Evolutionary conservation across 495 filamentous ascomycete genomes (phyloP).

Genomic region (Talaromyces liani): DNA sequence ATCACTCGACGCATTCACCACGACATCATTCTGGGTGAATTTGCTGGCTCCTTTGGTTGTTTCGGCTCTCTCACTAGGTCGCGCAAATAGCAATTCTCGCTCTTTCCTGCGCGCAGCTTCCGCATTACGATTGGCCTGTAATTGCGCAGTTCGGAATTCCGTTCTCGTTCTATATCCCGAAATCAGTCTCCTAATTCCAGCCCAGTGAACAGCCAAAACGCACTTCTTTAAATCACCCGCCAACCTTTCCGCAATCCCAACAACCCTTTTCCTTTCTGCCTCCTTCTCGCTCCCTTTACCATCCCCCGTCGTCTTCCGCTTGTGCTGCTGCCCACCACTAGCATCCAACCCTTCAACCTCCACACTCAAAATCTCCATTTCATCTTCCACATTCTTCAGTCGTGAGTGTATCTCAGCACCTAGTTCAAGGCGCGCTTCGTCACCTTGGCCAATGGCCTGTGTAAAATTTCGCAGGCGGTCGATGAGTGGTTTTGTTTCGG

Average conservation of each 20-base stretch:
- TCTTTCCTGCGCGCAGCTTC: slow-evolving; percentile 66
- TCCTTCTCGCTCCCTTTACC: slow-evolving; percentile 40
- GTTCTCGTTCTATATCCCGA: slow-evolving; percentile 48
- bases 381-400: slow-evolving; percentile 78
- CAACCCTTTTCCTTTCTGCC: slow-evolving; percentile 50
- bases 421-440: slow-evolving; percentile 68
- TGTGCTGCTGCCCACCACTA: slow-evolving; percentile 23
- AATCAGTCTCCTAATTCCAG: slow-evolving; percentile 9
- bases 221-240: slow-evolving; percentile 63
- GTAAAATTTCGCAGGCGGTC: slow-evolving; percentile 63
- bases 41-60: slow-evolving; percentile 29
- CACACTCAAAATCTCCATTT: slow-evolving; percentile 72
- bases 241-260: slow-evolving; percentile 55
- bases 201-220: slow-evolving; percentile 12
- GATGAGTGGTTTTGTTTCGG: slow-evolving; percentile 65
- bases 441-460: slow-evolving; percentile 50
- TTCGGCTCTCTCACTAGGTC: slow-evolving; percentile 30
- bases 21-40: slow-evolving; percentile 58
- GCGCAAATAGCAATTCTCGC: slow-evolving; percentile 65
- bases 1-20: slow-evolving; percentile 66
- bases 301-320: slow-evolving; percentile 20
- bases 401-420: slow-evolving; percentile 72
- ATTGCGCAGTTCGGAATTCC: slow-evolving; percentile 77
- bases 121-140: slow-evolving; percentile 71
- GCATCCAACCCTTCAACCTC: slow-evolving; percentile 63